These are phyloP conservation scores for Alternaria panax DNA, from an alignment of 2,329 filamentous ascomycete genomes.

Conservation along the genomic window DNA sequence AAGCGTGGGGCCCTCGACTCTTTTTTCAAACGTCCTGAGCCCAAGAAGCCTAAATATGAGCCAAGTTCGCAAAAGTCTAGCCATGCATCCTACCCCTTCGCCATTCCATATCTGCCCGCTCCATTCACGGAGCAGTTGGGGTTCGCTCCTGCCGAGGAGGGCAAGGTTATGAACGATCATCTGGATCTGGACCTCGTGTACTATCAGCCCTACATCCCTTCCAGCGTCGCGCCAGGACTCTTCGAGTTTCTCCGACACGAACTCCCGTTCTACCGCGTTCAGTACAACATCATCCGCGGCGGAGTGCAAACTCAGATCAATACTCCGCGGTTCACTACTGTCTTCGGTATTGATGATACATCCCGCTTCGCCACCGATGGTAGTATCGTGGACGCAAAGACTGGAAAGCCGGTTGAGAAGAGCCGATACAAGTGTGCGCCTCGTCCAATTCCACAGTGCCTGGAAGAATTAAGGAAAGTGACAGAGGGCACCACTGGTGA, in stretches of 20 bases:
- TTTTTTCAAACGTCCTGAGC: slow-evolving; percentile 66
- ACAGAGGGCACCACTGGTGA: slow-evolving; percentile 72
- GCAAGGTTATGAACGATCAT: slow-evolving; percentile 68
- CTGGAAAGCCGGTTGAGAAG: slow-evolving; percentile 49
- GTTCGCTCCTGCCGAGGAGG: slow-evolving; percentile 60
- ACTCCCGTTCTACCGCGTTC: slow-evolving; percentile 77
- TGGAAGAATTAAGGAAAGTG: slow-evolving; percentile 67
- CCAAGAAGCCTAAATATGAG: slow-evolving; percentile 52
- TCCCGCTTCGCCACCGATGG: slow-evolving; percentile 60
- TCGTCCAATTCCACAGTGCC: slow-evolving; percentile 73
- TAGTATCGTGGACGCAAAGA: slow-evolving; percentile 53
- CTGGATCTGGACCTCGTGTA: slow-evolving; percentile 76
- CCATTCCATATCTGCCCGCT: slow-evolving; percentile 58
- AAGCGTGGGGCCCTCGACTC: slow-evolving; percentile 71
- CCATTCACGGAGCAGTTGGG: slow-evolving; percentile 53
- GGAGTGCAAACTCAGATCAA: slow-evolving; percentile 68
- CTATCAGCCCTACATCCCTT: slow-evolving; percentile 75
- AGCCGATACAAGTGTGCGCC: slow-evolving; percentile 68
- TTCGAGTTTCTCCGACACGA: slow-evolving; percentile 76
- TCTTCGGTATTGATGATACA: slow-evolving; percentile 70
- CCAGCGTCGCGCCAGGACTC: slow-evolving; percentile 62
- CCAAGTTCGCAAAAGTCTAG: slow-evolving; percentile 40
- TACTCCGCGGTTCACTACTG: slow-evolving; percentile 67
- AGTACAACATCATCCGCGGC: slow-evolving; percentile 74
- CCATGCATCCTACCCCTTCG: slow-evolving; percentile 62